A percentile compares a stretch with the other conserved stretches of the same genome.
Conservation (phyloP, 2,329 filamentous ascomycete genomes). For the Exophiala sp. region DNA sequence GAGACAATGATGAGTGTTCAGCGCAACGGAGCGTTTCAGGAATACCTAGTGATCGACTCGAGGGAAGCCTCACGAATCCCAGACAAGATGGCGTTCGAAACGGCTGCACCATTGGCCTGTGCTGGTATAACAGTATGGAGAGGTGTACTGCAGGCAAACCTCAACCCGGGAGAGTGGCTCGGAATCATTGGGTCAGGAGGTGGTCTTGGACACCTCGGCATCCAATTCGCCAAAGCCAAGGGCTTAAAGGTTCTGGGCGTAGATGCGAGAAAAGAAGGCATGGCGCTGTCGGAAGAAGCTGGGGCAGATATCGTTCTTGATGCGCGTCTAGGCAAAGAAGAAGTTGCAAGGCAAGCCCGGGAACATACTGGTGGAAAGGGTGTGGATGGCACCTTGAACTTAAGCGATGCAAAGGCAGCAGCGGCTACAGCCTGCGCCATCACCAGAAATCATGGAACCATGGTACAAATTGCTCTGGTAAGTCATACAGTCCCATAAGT, state of each 20-base stretch:
- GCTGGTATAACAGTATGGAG: slow-evolving; percentile 50
- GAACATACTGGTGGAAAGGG: slow-evolving; percentile 47
- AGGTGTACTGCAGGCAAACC: slow-evolving; percentile 39
- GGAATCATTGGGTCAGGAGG: slow-evolving; percentile 33
- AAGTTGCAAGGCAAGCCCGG: slow-evolving; percentile 46
- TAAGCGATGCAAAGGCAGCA: slow-evolving; percentile 53
- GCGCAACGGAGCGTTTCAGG: slow-evolving; percentile 52
- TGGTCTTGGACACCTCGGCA: slow-evolving; percentile 29
- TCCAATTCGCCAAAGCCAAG: slow-evolving; percentile 29
- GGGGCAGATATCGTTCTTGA: slow-evolving; percentile 54
- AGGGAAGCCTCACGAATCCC: slow-evolving; percentile 45
- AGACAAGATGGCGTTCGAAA: slow-evolving; percentile 44
- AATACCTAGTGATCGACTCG: slow-evolving; percentile 51
- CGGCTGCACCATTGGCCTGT: slow-evolving; percentile 54
- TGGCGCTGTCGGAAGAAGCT: slow-evolving; percentile 44
- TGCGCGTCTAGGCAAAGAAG: slow-evolving; percentile 46
- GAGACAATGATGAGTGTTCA: slow-evolving; percentile 14
- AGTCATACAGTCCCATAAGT: not conserved
- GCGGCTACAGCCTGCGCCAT: slow-evolving; percentile 48
- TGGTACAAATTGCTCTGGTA: slow-evolving; percentile 57
- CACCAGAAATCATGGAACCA: slow-evolving; percentile 56
- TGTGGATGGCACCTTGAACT: slow-evolving; percentile 51
- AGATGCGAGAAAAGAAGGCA: slow-evolving; percentile 51
- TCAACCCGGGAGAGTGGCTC: slow-evolving; percentile 34
- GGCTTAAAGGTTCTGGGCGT: slow-evolving; percentile 49